A percentile compares a stretch with the other conserved stretches of the same genome.
These are phyloP conservation scores for Russula ochroleuca DNA, from an alignment of 768 basidiomycete species.

Conservation along the genomic window DNA sequence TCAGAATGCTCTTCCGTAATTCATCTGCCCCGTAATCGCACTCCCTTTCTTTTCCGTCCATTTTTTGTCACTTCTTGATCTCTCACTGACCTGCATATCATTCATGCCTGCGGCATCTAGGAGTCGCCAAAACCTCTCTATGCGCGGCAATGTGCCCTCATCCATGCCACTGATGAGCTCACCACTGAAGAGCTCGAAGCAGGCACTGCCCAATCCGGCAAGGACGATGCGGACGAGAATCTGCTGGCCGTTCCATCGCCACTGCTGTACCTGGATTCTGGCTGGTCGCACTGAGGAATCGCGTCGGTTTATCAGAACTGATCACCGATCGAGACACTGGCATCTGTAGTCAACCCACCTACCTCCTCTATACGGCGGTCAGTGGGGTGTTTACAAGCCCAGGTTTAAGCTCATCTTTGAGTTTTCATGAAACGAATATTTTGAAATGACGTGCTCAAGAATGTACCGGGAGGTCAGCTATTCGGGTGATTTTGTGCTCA, in stretches of 20 bases:
- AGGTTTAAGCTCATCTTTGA: conserved; percentile 89
- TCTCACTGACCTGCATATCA: conserved; percentile 8
- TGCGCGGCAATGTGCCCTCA: conserved; percentile 78
- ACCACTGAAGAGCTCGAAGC: conserved; percentile 78
- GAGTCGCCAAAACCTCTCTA: conserved; percentile 71
- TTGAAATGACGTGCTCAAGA: no score
- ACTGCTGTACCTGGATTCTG: conserved; percentile 90
- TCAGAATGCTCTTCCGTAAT: conserved; percentile 6
- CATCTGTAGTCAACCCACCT: conserved; percentile 77
- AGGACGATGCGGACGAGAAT: conserved; percentile 42
- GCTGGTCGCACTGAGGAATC: conserved; percentile 93
- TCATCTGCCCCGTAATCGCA: neutral
- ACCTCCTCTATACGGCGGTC: conserved; percentile 49
- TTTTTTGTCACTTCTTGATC: neutral
- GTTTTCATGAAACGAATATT: no score
- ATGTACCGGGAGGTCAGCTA: no score
- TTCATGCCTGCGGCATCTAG: conserved; percentile 52
- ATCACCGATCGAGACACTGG: conserved; percentile 89
- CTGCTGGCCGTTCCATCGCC: conserved; percentile 41
- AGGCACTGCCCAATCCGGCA: conserved; percentile 55
- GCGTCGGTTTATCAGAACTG: conserved; percentile 75
- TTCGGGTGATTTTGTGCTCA: no score
- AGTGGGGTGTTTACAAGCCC: conserved; percentile 50
- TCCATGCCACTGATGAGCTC: conserved; percentile 68
- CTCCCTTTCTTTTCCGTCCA: neutral